Conservation (phyloP, 2,329 filamentous ascomycete genomes). For the Reticulascus tulasneorum region DNA sequence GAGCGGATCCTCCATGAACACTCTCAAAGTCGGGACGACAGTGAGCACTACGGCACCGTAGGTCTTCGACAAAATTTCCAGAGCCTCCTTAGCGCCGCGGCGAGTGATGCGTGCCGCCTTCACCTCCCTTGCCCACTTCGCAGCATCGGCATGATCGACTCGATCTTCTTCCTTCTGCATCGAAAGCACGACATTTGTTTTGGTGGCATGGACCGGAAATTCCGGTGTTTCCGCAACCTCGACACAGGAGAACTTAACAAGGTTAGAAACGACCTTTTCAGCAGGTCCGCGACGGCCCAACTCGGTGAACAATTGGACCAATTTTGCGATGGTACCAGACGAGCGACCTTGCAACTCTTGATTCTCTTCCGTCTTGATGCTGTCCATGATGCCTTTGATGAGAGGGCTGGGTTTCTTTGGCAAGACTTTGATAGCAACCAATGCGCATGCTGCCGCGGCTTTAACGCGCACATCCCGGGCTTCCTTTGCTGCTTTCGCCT, state of each 20-base stretch:
- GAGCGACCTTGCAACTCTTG: conserved; percentile 82
- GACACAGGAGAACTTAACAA: conserved; percentile 96
- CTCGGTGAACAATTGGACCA: conserved; percentile 82
- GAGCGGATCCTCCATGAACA: conserved; percentile 79
- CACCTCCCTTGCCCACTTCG: conserved; percentile 83
- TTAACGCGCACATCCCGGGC: conserved; percentile 81
- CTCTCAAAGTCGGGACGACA: conserved; percentile 77
- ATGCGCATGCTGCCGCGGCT: conserved; percentile 79
- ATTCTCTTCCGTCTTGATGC: conserved; percentile 92
- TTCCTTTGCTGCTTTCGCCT: conserved; percentile 75
- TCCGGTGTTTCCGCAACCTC: conserved; percentile 97
- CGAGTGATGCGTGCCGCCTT: conserved; percentile 86
- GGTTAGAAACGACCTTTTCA: conserved; percentile 91
- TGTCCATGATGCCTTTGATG: conserved; percentile 98
- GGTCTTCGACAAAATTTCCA: conserved; percentile 78
- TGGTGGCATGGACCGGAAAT: conserved; percentile 75
- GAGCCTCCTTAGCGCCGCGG: conserved; percentile 87
- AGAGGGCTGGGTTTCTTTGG: conserved; percentile 91
- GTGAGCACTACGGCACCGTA: conserved; percentile 76
- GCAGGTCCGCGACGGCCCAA: conserved; percentile 78
- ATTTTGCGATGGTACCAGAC: conserved; percentile 74
- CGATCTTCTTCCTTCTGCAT: conserved; percentile 97
- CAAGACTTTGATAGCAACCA: conserved; percentile 81
- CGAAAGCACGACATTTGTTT: conserved; percentile 80
- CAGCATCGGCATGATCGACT: conserved; percentile 86